Conservation (phyloP, 2,329 filamentous ascomycete genomes). For the Aspergillus terreus region DNA sequence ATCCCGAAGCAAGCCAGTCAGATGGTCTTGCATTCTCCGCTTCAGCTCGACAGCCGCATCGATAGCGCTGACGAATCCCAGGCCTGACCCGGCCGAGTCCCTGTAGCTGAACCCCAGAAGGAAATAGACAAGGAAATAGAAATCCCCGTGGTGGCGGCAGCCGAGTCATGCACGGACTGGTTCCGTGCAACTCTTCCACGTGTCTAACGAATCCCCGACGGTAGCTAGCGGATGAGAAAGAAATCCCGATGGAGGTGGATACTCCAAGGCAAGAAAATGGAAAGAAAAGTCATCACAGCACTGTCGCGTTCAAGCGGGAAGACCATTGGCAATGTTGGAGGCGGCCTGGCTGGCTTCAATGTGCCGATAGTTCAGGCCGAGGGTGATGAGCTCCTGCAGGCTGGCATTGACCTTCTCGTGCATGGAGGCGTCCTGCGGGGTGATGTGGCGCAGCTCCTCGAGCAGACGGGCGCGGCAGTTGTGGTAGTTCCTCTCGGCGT, state of each 20-base stretch:
- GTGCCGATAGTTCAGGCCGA: conserved; percentile 41
- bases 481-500: conserved; percentile 40
- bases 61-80: no score
- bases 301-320: conserved; percentile 27
- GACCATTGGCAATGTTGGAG: conserved; percentile 30
- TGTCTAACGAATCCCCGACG: no score
- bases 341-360: conserved; percentile 40
- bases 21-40: not conserved
- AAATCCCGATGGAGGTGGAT: not conserved
- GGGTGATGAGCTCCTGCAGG: conserved; percentile 41
- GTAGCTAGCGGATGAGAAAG: not conserved
- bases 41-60: no score
- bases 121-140: not conserved
- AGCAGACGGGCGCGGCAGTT: conserved; percentile 38
- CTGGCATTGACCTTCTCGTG: conserved; percentile 44
- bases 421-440: conserved; percentile 37
- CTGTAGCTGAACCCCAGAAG: not conserved
- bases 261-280: not conserved
- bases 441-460: conserved; percentile 37
- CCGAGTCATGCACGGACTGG: no score
- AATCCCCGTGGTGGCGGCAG: no score
- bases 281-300: not conserved
- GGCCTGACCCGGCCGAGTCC: no score
- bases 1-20: not conserved
- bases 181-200: no score